Evolutionary conservation across 495 filamentous ascomycete species (phyloP).

Genomic region (Cetradonia linearis): DNA sequence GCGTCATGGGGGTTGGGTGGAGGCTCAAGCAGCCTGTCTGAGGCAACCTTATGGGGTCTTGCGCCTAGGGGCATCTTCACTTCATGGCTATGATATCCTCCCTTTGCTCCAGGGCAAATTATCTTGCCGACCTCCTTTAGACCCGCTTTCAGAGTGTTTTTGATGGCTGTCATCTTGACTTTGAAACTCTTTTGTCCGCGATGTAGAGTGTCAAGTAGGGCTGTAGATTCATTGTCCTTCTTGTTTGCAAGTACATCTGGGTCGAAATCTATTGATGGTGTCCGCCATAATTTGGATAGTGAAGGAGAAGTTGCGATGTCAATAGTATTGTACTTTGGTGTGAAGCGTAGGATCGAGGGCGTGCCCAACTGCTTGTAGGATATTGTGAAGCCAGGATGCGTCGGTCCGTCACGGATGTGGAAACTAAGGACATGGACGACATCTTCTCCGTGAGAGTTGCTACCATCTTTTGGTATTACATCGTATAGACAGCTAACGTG

Average conservation of each 20-base stretch:
- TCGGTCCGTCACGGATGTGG: constrained; percentile 31
- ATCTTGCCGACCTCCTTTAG: constrained; percentile 20
- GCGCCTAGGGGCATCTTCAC: background rate
- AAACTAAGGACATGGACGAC: constrained; percentile 40
- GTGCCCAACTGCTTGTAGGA: constrained; percentile 37
- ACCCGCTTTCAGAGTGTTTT: constrained; percentile 1
- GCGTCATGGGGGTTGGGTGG: background rate
- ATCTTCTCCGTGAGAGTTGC: constrained; percentile 27
- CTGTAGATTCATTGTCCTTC: background rate
- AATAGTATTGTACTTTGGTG: constrained; percentile 1
- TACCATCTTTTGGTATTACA: constrained; percentile 18
- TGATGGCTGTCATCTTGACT: background rate
- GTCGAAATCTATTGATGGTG: constrained; percentile 9
- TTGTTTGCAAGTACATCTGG: constrained; percentile 1
- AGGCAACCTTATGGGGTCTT: background rate
- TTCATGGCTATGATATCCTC: background rate
- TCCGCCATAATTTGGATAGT: constrained; percentile 8
- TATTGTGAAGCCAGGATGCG: constrained; percentile 34
- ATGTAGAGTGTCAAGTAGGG: background rate
- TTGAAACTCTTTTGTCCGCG: constrained; percentile 7
- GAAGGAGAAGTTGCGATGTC: constrained; percentile 1
- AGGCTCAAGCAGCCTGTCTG: constrained; percentile 13
- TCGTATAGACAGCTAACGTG: constrained; percentile 36
- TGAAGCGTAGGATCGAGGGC: constrained; percentile 32
- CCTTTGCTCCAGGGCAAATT: constrained; percentile 8